Evolutionary conservation across 306 rosid species (phyloP), one percentile per base, ranked within the genome.

Genomic region (Castanea mollissima): DNA sequence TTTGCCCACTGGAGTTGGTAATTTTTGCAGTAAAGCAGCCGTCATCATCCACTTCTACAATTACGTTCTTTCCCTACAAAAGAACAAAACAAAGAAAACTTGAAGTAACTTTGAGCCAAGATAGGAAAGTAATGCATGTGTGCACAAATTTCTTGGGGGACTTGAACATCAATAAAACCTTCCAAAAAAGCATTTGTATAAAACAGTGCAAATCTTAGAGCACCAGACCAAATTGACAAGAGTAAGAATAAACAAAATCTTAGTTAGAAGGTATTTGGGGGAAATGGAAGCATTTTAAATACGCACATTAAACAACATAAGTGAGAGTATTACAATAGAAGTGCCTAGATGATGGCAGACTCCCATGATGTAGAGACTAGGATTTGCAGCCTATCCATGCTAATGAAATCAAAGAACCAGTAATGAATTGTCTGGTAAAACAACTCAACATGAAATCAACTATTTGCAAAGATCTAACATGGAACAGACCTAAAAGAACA

Each of bases 41-140:
- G 90, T 95, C 98, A 69, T 95, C 99, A 72, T 95, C 99, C 71
- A 95, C 97, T 62, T 93, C 98, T 69, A 95, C 98, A 75, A 86
- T 85, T 81, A 95, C 71, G 65, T 85, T 88, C 83, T 95, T 89
- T 55, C 91, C 98, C 98, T 91, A 77, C 83, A 90, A 51, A 55
- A 67, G 64, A 77, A 85, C 31, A 72, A 60, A 27, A 81, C 19
- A 77, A 76, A 80, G n/a, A 52, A 72, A 29, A 16, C 25, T 2
- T 7, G 21, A 72, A 72, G 57, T 0, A 72, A 20, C 54, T 2
- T 7, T 21, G 46, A 13, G 9, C 19, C 9, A 44, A 9, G 49
- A 59, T 7, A 19, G 71, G 13, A 19, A 34, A 32, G 31, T 1
- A 15, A 63, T 2, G n/a, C 71, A 29, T 32, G 21, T 32, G 4